Evolutionary conservation across 441 rosid genomes (phyloP), one percentile per base, ranked within the genome.

Genomic region (Manihot esculenta): DNA sequence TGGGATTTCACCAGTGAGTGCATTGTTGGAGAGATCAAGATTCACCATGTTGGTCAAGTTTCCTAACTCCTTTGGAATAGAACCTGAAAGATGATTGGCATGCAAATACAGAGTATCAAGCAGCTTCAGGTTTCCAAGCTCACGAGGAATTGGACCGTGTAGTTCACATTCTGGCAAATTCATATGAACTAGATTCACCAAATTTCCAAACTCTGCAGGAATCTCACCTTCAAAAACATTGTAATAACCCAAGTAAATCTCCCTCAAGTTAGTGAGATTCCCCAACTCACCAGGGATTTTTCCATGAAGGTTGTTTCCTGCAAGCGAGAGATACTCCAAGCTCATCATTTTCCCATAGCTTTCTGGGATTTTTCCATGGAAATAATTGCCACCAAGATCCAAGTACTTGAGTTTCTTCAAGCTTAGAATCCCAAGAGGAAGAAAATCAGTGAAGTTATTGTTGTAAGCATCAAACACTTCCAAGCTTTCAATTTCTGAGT

Each of bases 331-430:
- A 60, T 92, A 94, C 79, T 94, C 90, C 5, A 94, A 77, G 17
- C 60, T 74, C 45, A 78, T 83, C 79, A 92, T 86, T 21, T 72
- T 50, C 66, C 98, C 96, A 74, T 90, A 94, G 68, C 84, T 86
- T 1, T 84, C 17, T 1, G 97, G 98, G 64, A 94, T 89, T 71
- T 38, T 73, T 4, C 98, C 99, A 61, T 76, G 18, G 82, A 94
- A 94, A 66, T 72, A 94, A 90, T 94, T 94, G 0, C 98, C 99
- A 20, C 99, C 98, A 65, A 94, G 89, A 50, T 94, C 97, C 27
- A 94, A 84, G 74, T 92, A 84, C 11, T 83, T 89, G 73, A 94
- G 86, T 70, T 80, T 83, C 62, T 85, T 73, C 69, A 92, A 76
- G 51, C 80, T 80, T 51, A 88, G 70, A 64, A 88, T 88, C 75